Conservation (phyloP, 2,329 filamentous ascomycete species). For the Monosporascus sp. region DNA sequence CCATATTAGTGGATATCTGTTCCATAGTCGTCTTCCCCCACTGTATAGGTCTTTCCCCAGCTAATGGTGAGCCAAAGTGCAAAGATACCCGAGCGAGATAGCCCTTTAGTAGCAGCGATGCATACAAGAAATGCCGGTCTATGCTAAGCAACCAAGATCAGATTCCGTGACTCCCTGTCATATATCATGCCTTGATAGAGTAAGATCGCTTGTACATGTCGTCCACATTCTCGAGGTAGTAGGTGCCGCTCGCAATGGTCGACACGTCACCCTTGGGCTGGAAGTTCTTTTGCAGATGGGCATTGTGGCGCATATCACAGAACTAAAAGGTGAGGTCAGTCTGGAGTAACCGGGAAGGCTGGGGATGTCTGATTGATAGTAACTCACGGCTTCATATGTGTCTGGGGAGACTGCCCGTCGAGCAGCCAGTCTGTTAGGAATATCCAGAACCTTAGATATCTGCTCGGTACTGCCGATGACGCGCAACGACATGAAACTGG, state of each 20-base stretch:
- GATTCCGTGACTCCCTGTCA: conserved; percentile 11
- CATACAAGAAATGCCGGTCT: conserved; percentile 13
- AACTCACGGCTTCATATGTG: conserved; percentile 67
- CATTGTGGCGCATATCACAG: conserved; percentile 76
- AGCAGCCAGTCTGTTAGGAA: conserved; percentile 61
- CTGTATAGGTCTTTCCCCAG: conserved; percentile 14
- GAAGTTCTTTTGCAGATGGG: conserved; percentile 77
- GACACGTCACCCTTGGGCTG: conserved; percentile 63
- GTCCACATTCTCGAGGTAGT: conserved; percentile 76
- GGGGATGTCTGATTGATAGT: not conserved
- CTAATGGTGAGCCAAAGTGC: conserved; percentile 9
- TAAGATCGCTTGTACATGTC: conserved; percentile 84
- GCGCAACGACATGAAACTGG: conserved; percentile 69
- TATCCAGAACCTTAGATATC: conserved; percentile 63
- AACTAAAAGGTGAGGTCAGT: conserved; percentile 45
- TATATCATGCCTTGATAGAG: conserved; percentile 60
- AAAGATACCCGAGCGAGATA: too few relatives aligned
- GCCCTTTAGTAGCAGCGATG: too few relatives aligned
- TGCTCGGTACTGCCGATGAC: conserved; percentile 63
- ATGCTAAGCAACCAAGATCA: conserved; percentile 15
- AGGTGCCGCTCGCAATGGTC: conserved; percentile 60
- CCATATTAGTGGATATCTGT: conserved; percentile 15
- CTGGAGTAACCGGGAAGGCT: not conserved
- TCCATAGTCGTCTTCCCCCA: conserved; percentile 6
- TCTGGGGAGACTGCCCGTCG: conserved; percentile 63